A percentile compares a stretch with the other conserved stretches of the same genome.
phyloP scores from a whole-genome alignment of 2,329 filamentous ascomycete species.

The Pezicula neosporulosa region DNA sequence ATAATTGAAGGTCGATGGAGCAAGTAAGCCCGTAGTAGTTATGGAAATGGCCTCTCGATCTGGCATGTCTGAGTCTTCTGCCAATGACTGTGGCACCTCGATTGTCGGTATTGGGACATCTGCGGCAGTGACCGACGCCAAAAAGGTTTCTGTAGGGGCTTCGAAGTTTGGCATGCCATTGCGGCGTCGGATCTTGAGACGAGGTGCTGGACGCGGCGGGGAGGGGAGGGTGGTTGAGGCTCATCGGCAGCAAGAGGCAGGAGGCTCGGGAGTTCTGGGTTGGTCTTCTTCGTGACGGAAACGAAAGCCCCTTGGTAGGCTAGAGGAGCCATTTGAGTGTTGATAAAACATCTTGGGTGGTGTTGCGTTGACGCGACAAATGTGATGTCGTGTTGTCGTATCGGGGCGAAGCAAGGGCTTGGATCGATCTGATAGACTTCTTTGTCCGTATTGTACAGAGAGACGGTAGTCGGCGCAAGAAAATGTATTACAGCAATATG shows the following conservation, averaged over 20 bases:
- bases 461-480: not conserved
- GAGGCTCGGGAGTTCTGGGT: slow-evolving; percentile 26
- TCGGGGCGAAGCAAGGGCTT: slow-evolving; percentile 3
- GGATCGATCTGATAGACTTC: not conserved
- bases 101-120: slow-evolving; percentile 64
- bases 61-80: slow-evolving; percentile 21
- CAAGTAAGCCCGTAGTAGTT: slow-evolving; percentile 15
- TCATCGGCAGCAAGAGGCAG: slow-evolving; percentile 12
- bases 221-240: slow-evolving; percentile 23
- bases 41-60: slow-evolving; percentile 14
- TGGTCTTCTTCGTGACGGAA: slow-evolving; percentile 18
- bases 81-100: slow-evolving; percentile 44
- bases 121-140: slow-evolving; percentile 63
- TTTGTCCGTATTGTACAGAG: not conserved
- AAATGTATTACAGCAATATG: not conserved
- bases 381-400: slow-evolving; percentile 8
- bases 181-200: slow-evolving; percentile 26
- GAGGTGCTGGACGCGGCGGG: slow-evolving; percentile 20
- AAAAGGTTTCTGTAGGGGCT: slow-evolving; percentile 61
- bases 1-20: slow-evolving; percentile 14
- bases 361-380: slow-evolving; percentile 11
- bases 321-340: slow-evolving; percentile 23
- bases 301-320: slow-evolving; percentile 27
- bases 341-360: slow-evolving; percentile 19
- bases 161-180: slow-evolving; percentile 27